Percentiles rank a stretch among this genome's conserved stretches.
Conservation (phyloP, 2,329 filamentous ascomycete species). For the Epichloe glyceriae region DNA sequence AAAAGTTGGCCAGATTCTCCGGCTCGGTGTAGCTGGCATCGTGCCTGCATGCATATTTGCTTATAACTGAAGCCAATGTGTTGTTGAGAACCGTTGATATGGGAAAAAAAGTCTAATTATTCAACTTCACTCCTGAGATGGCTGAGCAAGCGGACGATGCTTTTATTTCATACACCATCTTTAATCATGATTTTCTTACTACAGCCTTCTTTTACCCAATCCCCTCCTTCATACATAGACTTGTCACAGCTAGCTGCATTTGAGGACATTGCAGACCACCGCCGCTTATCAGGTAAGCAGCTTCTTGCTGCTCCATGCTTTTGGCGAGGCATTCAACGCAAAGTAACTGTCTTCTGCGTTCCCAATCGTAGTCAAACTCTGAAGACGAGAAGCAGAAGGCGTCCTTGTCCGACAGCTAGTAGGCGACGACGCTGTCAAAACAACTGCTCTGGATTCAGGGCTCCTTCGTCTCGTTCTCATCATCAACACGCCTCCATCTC, state of each 20-base stretch:
- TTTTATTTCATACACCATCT: not conserved
- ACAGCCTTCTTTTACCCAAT: not conserved
- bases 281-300: not conserved
- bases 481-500: conserved; percentile 29
- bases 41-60: too few relatives aligned
- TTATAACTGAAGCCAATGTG: too few relatives aligned
- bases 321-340: conserved; percentile 20
- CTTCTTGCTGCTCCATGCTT: conserved; percentile 16
- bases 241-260: too few relatives aligned
- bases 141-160: not conserved
- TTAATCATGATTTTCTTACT: not conserved
- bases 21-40: too few relatives aligned
- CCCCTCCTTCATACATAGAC: not conserved
- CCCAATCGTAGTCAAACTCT: conserved; percentile 12
- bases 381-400: conserved; percentile 27
- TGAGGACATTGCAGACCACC: too few relatives aligned
- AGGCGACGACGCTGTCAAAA: conserved; percentile 20
- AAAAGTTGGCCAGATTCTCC: too few relatives aligned
- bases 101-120: not conserved
- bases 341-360: conserved; percentile 32
- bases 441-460: conserved; percentile 16
- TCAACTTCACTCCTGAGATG: not conserved
- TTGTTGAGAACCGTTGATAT: too few relatives aligned
- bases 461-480: conserved; percentile 28
- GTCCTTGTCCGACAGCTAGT: conserved; percentile 38